These are phyloP conservation scores for Alternaria sp. DNA, from an alignment of 2,329 filamentous ascomycete species.

Conservation along the genomic window DNA sequence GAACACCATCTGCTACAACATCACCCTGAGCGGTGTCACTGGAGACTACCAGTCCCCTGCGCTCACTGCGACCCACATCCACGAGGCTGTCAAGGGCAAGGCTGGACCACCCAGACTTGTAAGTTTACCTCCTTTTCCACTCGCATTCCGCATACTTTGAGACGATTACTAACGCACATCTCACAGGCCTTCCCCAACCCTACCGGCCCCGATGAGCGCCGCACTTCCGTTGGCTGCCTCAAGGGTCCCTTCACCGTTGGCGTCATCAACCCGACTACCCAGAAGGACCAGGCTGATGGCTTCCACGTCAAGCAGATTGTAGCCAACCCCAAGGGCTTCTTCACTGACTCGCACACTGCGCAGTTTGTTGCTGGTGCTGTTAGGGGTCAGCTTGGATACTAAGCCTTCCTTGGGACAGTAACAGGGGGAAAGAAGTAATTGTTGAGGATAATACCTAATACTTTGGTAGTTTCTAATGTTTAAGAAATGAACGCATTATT, in stretches of 20 bases:
- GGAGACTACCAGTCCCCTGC: conserved; percentile 60
- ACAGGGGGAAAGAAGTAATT: background rate
- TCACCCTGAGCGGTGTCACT: conserved; percentile 57
- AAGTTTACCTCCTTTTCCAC: conserved; percentile 18
- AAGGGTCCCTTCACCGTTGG: conserved; percentile 37
- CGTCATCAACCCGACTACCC: conserved; percentile 40
- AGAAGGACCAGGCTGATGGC: conserved; percentile 53
- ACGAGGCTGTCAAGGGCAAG: conserved; percentile 55
- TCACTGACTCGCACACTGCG: conserved; percentile 61
- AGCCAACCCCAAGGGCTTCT: conserved; percentile 58
- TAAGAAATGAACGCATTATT: background rate
- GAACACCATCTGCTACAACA: conserved; percentile 58
- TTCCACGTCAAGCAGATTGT: conserved; percentile 61
- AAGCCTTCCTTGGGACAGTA: background rate
- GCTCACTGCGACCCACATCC: conserved; percentile 62
- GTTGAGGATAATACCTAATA: background rate
- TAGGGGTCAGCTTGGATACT: conserved; percentile 52
- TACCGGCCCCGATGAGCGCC: conserved; percentile 45
- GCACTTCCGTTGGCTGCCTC: conserved; percentile 33
- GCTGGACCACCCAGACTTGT: conserved; percentile 59
- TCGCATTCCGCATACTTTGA: too few species aligned
- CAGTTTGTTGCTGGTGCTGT: conserved; percentile 59
- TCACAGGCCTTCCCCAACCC: conserved; percentile 31
- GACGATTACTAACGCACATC: background rate
- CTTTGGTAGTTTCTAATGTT: background rate